phyloP scores from a whole-genome alignment of 2,329 filamentous ascomycete genomes.

The Hymenotorrendiella dingleyae region DNA sequence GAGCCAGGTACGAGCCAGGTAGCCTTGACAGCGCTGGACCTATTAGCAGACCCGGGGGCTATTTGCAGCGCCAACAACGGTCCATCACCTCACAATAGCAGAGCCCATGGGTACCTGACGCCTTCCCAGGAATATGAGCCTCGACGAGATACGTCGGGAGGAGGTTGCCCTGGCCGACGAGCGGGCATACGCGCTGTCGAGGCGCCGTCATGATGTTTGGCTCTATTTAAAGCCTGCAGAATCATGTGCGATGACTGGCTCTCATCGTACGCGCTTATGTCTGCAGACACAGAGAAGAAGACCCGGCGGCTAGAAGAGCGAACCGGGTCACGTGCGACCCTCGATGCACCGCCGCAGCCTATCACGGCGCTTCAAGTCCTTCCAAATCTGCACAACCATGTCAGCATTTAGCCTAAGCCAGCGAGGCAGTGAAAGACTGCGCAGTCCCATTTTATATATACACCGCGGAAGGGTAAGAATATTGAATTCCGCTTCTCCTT shows the following conservation, averaged over 20 bases:
- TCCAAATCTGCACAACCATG: too few relatives aligned
- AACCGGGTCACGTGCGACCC: too few relatives aligned
- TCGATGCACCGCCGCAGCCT: too few relatives aligned
- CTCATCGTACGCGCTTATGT: slow-evolving; percentile 1
- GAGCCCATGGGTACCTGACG: not conserved
- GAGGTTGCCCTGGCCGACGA: not conserved
- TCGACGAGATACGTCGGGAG: not conserved
- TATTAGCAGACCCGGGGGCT: slow-evolving; percentile 6
- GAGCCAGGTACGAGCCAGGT: not conserved
- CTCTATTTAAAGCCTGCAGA: slow-evolving; percentile 8
- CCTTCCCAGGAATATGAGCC: slow-evolving; percentile 2
- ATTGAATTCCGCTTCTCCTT: too few relatives aligned
- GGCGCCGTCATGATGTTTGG: slow-evolving; percentile 6
- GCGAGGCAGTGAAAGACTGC: too few relatives aligned
- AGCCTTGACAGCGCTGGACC: slow-evolving; percentile 5
- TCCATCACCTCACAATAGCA: not conserved
- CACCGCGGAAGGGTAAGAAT: too few relatives aligned
- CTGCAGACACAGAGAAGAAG: too few relatives aligned
- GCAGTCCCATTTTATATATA: too few relatives aligned
- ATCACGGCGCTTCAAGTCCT: too few relatives aligned
- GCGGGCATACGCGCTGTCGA: slow-evolving; percentile 1
- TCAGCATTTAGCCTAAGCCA: too few relatives aligned
- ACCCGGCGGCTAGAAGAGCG: too few relatives aligned
- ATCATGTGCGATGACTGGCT: slow-evolving; percentile 9
- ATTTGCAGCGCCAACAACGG: slow-evolving; percentile 14